Evolutionary conservation across 2,329 filamentous ascomycete species (phyloP).

Genomic region (Hymenoscyphus occultus): DNA sequence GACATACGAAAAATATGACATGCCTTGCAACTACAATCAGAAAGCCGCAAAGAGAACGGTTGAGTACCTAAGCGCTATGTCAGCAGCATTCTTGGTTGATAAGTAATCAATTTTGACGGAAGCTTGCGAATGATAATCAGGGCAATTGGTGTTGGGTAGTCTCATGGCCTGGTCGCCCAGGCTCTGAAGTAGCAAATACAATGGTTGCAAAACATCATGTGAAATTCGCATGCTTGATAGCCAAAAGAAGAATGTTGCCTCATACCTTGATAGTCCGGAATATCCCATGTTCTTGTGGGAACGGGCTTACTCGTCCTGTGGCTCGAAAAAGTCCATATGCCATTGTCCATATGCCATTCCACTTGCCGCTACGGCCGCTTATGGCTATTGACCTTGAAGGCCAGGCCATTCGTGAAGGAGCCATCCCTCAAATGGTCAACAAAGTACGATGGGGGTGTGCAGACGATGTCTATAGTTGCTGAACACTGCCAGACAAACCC

Average conservation of each 20-base stretch:
- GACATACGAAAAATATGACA: neutral
- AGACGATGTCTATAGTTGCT: too few species aligned
- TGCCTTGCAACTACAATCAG: neutral
- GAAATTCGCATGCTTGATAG: conserved; percentile 38
- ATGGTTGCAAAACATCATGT: conserved; percentile 90
- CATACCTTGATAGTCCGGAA: neutral
- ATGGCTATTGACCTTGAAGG: too few species aligned
- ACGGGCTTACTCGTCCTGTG: neutral
- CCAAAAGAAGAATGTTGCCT: conserved; percentile 11
- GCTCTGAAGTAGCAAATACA: conserved; percentile 99
- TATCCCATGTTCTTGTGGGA: neutral
- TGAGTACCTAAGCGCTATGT: neutral
- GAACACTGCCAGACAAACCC: too few species aligned
- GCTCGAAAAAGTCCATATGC: too few species aligned
- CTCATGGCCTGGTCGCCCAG: conserved; percentile 79
- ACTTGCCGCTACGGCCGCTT: too few species aligned
- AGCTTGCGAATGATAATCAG: conserved; percentile 55
- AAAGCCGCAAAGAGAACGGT: neutral
- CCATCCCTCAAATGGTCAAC: too few species aligned
- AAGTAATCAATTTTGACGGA: conserved; percentile 8
- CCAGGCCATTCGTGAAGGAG: too few species aligned
- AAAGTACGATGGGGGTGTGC: too few species aligned
- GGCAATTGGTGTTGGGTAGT: conserved; percentile 85
- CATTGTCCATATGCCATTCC: too few species aligned
- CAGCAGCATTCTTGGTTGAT: neutral